Percentiles rank a stretch among this genome's conserved stretches.
Conservation (phyloP, 2,329 filamentous ascomycete genomes). For the Xylaria sp. region DNA sequence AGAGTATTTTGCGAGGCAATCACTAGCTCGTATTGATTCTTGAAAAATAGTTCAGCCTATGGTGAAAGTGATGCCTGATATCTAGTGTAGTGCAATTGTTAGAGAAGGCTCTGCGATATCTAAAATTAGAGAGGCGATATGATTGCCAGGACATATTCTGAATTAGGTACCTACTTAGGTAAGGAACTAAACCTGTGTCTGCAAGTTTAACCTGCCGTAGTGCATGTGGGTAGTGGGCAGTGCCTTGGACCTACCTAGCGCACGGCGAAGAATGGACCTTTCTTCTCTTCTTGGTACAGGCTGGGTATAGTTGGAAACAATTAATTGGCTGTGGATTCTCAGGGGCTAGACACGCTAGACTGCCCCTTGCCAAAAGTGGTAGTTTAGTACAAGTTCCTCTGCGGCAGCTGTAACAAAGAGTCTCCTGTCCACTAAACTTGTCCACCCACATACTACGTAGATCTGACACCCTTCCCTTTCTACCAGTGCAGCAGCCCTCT, state of each 20-base stretch:
- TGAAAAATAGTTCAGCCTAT: not conserved
- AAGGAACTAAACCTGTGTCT: not conserved
- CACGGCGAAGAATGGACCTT: not conserved
- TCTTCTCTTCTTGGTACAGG: not conserved
- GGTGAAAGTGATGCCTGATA: not conserved
- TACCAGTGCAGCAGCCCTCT: not conserved
- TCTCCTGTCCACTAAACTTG: constrained; percentile 13
- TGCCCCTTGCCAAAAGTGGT: constrained; percentile 8
- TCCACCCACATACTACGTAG: constrained; percentile 15
- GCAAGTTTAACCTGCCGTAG: too few relatives aligned
- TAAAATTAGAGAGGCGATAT: constrained; percentile 2
- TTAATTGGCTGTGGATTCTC: constrained; percentile 35
- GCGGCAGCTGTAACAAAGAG: constrained; percentile 36
- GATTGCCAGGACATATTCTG: not conserved
- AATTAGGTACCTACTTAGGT: too few relatives aligned
- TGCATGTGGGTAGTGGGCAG: not conserved
- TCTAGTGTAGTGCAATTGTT: not conserved
- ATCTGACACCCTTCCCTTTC: constrained; percentile 28
- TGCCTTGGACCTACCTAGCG: not conserved
- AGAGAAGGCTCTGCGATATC: not conserved
- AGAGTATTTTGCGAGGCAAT: not conserved
- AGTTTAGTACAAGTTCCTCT: constrained; percentile 17
- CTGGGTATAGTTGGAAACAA: not conserved
- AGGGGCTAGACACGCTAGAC: constrained; percentile 28
- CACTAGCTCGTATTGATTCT: not conserved